Evolutionary conservation across 2,329 filamentous ascomycete genomes (phyloP), one percentile per base, ranked within the genome.

Genomic region (Harringtonia aguacate): DNA sequence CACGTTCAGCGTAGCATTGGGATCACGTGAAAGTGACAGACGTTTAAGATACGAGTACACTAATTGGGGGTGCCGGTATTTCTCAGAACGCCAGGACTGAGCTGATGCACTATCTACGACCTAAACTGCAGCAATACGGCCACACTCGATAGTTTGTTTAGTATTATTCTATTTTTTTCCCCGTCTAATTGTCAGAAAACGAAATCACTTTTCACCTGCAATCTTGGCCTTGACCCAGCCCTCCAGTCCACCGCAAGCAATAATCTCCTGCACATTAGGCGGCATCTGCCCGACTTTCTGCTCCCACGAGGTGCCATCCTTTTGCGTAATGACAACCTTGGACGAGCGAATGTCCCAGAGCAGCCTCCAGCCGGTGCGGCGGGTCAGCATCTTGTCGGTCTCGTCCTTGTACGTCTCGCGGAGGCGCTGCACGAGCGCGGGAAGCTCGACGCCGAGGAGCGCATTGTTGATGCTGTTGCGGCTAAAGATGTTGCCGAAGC

Each of bases 401-500:
- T 55, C 61, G 18, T 28, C 27, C 34, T 15, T 42, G 36, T 78
- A 88, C 1, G 69, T 69, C 57, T 77, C 76, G 2, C 84, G 68
- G 20, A 90, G 67, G 27, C 81, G 68, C 58, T 81, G 60, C 4
- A 87, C 71, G 0, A 89, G 68, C 17, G 69, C 67, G 4, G 82
- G 83, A 1, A 86, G 69, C 57, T 89, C 84, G 13, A 88, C 66
- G 3, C 76, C 75, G 70, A 87, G 73, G 4, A 89, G 68, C 0
- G 81, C 84, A 53, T 89, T 88, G 63, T 89, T 89, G 65, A 46
- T 46, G 40, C 40, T 43, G 24, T 46, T 46, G 24, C 45, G 36
- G 40, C 70, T 72, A 59, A 92, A 94, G 59, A 90, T 94, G 64
- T 87, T 92, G 44, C 82, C 79, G 55, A 94, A 89, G 63, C 80